Base-by-base conservation (phyloP, 1,284 basidiomycete genomes). In the Uromyces viciae-fabae region DNA sequence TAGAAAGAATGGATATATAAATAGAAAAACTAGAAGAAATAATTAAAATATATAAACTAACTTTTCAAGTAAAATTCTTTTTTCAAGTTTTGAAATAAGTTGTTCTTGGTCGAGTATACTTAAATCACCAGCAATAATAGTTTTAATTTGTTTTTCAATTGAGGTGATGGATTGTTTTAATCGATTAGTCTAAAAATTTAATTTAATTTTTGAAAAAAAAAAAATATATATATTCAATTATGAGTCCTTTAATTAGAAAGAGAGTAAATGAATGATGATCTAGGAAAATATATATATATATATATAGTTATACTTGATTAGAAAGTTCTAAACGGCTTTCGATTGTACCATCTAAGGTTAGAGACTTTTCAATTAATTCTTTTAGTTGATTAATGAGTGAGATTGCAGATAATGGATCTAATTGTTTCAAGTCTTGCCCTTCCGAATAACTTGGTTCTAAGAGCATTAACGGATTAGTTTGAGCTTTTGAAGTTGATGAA, bases 31-130 rank as follows among this genome's bases (percentile, higher is more conserved):
- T 9, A 25, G 8, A 69, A 3, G 15, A 69, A 69, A n/a, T 19
- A n/a, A 46, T 28, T 36, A 60, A 22, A n/a, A n/a, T 11, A 0
- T 25, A 68, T 9, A 42, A 4, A 33, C 74, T 25, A 7, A 76
- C 74, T 36, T 76, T 76, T 76, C 74, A 28, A 66, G n/a, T n/a
- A 64, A 22, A 25, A 76, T 42, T 9, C 60, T 22, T n/a, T n/a
- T 42, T 52, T 76, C 74, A 2, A 76, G 60, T 33, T 49, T 43
- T 15, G 22, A 1, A 36, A 76, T 76, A 17, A 76, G 17, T 17
- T 64, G 38, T 52, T 64, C 33, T 46, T 76, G 74, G 38, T 64
- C 74, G 28, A 28, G 42, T 28, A 76, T 17, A 66, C 74, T 76
- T 8, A 76, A 33, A 52, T 76, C 74, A 3, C 74, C 74, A 31